Evolutionary conservation across 495 filamentous ascomycete genomes (phyloP).

Genomic region (Margaritispora aquatica): DNA sequence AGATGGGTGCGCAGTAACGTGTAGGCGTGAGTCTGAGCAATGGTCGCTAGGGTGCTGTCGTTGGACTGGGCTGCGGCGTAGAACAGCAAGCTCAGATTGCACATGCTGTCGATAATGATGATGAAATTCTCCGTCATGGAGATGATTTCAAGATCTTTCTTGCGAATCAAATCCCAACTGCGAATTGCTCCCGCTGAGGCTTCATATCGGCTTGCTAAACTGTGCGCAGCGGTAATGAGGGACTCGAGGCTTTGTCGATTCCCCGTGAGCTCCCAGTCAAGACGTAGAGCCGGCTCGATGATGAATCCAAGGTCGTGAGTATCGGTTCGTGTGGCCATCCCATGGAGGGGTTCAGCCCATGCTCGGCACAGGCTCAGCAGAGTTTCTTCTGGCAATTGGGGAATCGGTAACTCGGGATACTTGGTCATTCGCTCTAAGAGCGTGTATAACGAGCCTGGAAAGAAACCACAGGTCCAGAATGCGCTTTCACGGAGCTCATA

Average conservation of each 20-base stretch:
- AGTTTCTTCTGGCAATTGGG: background rate
- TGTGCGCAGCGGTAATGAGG: slow-evolving; percentile 29
- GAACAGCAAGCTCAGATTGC: slow-evolving; percentile 37
- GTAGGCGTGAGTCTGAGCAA: slow-evolving; percentile 32
- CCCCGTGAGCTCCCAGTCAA: slow-evolving; percentile 29
- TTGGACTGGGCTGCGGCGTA: slow-evolving; percentile 29
- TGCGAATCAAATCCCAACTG: slow-evolving; percentile 31
- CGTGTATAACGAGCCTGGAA: slow-evolving; percentile 33
- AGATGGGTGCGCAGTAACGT: slow-evolving; percentile 26
- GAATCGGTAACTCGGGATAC: background rate
- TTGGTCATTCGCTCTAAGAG: slow-evolving; percentile 24
- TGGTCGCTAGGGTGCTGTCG: slow-evolving; percentile 22
- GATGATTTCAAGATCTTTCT: slow-evolving; percentile 22
- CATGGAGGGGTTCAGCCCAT: slow-evolving; percentile 32
- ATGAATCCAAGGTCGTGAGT: slow-evolving; percentile 43
- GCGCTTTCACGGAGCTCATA: slow-evolving; percentile 12
- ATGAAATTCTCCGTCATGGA: slow-evolving; percentile 25
- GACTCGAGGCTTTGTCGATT: slow-evolving; percentile 25
- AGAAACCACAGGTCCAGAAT: slow-evolving; percentile 37
- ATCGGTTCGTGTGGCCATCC: slow-evolving; percentile 28
- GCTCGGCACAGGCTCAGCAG: slow-evolving; percentile 29
- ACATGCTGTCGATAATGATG: slow-evolving; percentile 41
- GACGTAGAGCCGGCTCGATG: slow-evolving; percentile 31
- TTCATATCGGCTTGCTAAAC: slow-evolving; percentile 31
- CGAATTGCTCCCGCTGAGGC: slow-evolving; percentile 27